phyloP scores from a whole-genome alignment of 2,329 filamentous ascomycete species.

The Didymella pinodella region DNA sequence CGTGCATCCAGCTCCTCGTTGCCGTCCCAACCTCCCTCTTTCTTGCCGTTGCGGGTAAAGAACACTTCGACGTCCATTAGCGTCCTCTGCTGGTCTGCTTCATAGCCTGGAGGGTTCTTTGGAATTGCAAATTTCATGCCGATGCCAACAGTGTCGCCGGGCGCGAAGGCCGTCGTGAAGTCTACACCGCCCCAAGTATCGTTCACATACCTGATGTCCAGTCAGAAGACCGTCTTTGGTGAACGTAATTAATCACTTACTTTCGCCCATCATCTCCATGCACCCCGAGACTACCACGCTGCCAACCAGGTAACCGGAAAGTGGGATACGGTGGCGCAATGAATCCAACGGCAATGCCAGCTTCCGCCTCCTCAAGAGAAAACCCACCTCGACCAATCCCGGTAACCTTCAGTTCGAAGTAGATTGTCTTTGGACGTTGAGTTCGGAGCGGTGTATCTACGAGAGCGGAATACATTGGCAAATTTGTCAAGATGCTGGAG shows the following conservation, averaged over 20 bases:
- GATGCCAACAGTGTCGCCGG: conserved; percentile 73
- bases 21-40: conserved; percentile 71
- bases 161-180: conserved; percentile 70
- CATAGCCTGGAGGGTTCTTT: conserved; percentile 48
- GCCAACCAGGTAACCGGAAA: conserved; percentile 83
- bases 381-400: conserved; percentile 49
- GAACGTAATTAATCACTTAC: conserved; percentile 59
- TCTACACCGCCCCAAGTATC: conserved; percentile 75
- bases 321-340: conserved; percentile 77
- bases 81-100: conserved; percentile 32
- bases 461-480: conserved; percentile 72
- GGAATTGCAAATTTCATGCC: conserved; percentile 69
- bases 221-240: background rate
- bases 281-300: conserved; percentile 76
- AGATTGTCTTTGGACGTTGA: conserved; percentile 64
- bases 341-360: conserved; percentile 73
- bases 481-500: conserved; percentile 69
- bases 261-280: conserved; percentile 81
- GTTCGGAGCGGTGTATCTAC: conserved; percentile 65
- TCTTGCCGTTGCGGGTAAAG: conserved; percentile 72
- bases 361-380: conserved; percentile 53
- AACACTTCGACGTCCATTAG: conserved; percentile 67
- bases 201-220: conserved; percentile 66
- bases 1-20: conserved; percentile 76
- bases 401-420: conserved; percentile 74